Base-by-base conservation (phyloP, 768 basidiomycete species). In the Coprinellus aureogranulatus region DNA sequence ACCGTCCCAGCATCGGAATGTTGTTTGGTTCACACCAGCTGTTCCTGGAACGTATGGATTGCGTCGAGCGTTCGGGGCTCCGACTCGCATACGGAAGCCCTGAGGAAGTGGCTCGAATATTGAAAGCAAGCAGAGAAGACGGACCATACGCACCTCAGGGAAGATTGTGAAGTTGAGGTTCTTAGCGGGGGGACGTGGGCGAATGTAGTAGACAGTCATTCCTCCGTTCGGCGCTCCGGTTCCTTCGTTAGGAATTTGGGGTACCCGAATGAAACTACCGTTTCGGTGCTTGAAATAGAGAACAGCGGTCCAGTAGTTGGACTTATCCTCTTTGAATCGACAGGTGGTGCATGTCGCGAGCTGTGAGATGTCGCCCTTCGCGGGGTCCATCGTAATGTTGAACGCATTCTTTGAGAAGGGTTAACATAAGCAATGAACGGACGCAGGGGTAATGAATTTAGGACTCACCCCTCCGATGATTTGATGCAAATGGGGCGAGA, bases 291-390 rank as follows among this genome's bases (percentile, higher is more conserved):
- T 61, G 52, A 61, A 61, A 52, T 57, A 61, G 25, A 61, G 28
- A 5, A 58, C 56, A 10, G 51, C 51, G n/a, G 60, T 61, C 60
- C 60, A 61, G 44, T 61, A 61, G 46, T 61, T 61, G 3, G 60
- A 61, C 11, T 53, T 53, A 26, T 61, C 60, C 46, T 61, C 60
- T 30, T 58, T 58, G 53, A 58, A 61, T 4, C 60, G 55, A 50
- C 60, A 61, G 20, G 60, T 54, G 22, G 60, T 61, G 51, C 60
- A 61, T 8, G 60, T 61, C 11, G 60, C 52, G 10, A 49, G 39
- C 11, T 34, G 20, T 18, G 23, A 26, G 20, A 61, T 51, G 46
- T 55, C 59, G 28, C 26, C 22, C 6, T 4, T 34, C 3, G 26
- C 27, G 3, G 53, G 59, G 25, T 60, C 49, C 59, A 60, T 60